Evolutionary conservation across 352 stramenopile genomes (phyloP), one percentile per base, ranked within the genome.

Genomic region (Phytopythium litorale): DNA sequence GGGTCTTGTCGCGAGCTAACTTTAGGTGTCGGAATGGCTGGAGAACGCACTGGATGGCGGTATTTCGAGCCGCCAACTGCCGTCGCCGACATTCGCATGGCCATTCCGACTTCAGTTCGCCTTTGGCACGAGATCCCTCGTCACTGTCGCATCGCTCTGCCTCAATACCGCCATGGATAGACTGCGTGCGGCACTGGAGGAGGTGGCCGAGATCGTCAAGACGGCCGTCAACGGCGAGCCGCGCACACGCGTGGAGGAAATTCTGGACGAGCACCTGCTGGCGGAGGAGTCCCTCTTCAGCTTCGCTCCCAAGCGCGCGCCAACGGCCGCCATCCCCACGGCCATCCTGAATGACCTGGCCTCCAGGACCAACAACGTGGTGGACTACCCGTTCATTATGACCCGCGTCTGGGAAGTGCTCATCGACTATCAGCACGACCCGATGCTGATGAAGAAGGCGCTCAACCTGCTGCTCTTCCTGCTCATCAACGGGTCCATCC

Each of bases 301-400:
- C 38, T 84, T 88, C 33, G 72, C 69, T 12, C 46, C 64, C 15
- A 87, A 76, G 52, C 78, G 66, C 37, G 71, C 71, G 43, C 67
- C 64, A 11, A 40, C 56, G 0, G 62, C 71, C 0, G 77, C 70
- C 3, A 76, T 89, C 38, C 79, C 84, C 21, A 87, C 79, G 9
- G 78, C 59, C 19, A 68, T 76, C 15, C 65, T 91, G 63, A 82
- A 76, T 28, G 81, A 92, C 35, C 65, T 94, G 40, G 77, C 81
- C 6, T 81, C 82, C 5, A 69, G 82, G 33, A 89, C 80, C 3
- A 74, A 78, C 43, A 93, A 93, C 58, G 70, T 88, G 18, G 81
- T 92, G 5, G 84, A 94, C 63, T 89, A 84, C 56, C 76, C 76
- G 13, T 84, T 76, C 67, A 94, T 94, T 21, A 71, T 91, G 63